Percentiles rank a stretch among this genome's conserved stretches.
Conservation (phyloP, 2,329 filamentous ascomycete genomes). For the Sporothrix brasiliensis region DNA sequence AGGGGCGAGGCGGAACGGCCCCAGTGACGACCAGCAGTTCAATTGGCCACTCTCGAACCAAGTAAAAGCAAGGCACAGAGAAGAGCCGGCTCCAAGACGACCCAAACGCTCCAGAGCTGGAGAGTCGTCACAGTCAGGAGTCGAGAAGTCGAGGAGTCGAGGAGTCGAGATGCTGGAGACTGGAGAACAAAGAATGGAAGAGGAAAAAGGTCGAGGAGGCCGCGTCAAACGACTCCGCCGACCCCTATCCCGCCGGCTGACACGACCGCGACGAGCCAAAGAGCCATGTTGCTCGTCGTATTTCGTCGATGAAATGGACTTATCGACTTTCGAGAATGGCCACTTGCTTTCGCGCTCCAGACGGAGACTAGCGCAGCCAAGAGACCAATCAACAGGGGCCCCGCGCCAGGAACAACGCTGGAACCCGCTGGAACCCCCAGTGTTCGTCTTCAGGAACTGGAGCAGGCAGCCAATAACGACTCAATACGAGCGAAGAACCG, state of each 20-base stretch:
- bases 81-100: neutral
- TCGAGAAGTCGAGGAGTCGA: neutral
- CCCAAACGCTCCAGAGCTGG: neutral
- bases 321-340: neutral
- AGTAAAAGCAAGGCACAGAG: constrained; percentile 11
- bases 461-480: constrained; percentile 18
- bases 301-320: neutral
- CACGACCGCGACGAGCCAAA: neutral
- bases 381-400: constrained; percentile 14
- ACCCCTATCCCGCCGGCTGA: neutral
- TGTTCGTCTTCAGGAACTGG: neutral
- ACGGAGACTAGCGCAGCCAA: constrained; percentile 9
- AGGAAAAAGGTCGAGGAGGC: constrained; percentile 6
- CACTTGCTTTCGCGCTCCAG: neutral
- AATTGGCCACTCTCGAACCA: neutral
- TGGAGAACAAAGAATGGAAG: neutral
- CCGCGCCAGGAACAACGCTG: neutral
- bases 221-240: constrained; percentile 21
- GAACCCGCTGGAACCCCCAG: neutral
- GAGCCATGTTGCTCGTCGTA: too few relatives aligned
- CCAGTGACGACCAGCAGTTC: neutral
- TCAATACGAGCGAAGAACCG: neutral
- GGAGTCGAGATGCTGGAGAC: neutral
- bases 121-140: neutral
- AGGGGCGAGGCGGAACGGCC: constrained; percentile 6